Base-by-base conservation (phyloP, 2,329 filamentous ascomycete species). In the Aspergillus tubingensis region DNA sequence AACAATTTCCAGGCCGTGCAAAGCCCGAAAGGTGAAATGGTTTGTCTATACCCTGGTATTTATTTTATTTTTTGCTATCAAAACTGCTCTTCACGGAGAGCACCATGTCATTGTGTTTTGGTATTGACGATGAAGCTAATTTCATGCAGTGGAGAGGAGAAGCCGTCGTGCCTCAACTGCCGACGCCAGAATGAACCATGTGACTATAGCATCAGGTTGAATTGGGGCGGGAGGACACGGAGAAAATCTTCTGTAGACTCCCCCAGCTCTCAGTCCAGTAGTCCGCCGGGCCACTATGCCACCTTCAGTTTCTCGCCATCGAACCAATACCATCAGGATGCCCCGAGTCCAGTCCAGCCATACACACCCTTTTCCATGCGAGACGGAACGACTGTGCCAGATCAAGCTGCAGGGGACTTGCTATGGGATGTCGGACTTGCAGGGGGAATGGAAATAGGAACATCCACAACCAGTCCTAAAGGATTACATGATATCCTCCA, bases 121-220 rank as follows among this genome's bases (percentile, higher is more conserved):
- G 11, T 5, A 1, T 21, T 36, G 17, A 8, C 13, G 25, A n/a
- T 8, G 8, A 54, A 21, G 56, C 64, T 71, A 64, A 70, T 53
- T 3, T 48, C 47, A 50, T 59, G n/a, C 60, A 85, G 83, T 76
- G 90, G 89, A 64, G 91, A 94, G 74, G 88, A 90, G 71, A 89
- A 88, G 66, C 91, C 91, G 13, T 78, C 76, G 63, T 94, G 91
- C 75, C 70, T 83, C 52, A 92, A 92, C 70, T 94, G 91, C 75
- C 82, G 87, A 68, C 86, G 86, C 62, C 86, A 88, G 64, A 87
- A 87, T 62, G 89, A 92, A 71, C 79, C 80, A 50, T 95, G 91
- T 78, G 91, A 95, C 75, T 94, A 93, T 74, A 91, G 86, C 68
- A 90, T 94, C 67, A 85, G 89, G 32, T 79, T 94, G 65, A 93